These are phyloP conservation scores for Cercospora zeina DNA, from an alignment of 2,329 filamentous ascomycete genomes.

Conservation along the genomic window DNA sequence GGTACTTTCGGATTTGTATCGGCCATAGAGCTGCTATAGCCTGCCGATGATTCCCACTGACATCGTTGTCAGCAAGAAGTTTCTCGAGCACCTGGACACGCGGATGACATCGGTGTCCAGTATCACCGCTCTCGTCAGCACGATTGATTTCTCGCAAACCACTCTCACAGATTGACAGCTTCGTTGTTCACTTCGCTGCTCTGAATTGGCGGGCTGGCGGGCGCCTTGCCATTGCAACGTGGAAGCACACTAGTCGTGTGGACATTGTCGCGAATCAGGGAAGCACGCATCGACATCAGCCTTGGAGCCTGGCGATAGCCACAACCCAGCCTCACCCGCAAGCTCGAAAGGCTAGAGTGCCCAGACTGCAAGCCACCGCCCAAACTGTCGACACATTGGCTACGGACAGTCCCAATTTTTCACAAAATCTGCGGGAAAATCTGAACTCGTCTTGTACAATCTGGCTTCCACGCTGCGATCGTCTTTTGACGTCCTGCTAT, in stretches of 20 bases:
- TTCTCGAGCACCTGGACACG: neutral
- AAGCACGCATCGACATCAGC: neutral
- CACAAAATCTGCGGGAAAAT: neutral
- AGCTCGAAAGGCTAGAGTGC: neutral
- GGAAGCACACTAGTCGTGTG: constrained; percentile 1
- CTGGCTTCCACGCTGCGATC: constrained; percentile 10
- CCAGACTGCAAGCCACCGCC: neutral
- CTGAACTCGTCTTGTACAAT: neutral
- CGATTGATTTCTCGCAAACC: neutral
- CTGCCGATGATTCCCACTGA: neutral
- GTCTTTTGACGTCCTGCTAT: constrained; percentile 8
- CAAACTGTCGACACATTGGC: neutral
- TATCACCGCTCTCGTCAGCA: neutral
- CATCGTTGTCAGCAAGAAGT: neutral
- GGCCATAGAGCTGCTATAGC: neutral
- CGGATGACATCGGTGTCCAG: neutral
- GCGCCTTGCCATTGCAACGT: neutral
- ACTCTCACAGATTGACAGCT: neutral
- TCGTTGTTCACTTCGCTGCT: neutral
- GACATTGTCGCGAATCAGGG: neutral
- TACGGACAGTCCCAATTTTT: neutral
- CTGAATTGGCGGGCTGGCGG: neutral
- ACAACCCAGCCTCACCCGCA: neutral
- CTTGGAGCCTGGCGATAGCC: neutral
- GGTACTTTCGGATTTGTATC: neutral